Evolutionary conservation across 805 yeast species (phyloP).

Genomic region (Wickerhamomyces subpelliculosus): DNA sequence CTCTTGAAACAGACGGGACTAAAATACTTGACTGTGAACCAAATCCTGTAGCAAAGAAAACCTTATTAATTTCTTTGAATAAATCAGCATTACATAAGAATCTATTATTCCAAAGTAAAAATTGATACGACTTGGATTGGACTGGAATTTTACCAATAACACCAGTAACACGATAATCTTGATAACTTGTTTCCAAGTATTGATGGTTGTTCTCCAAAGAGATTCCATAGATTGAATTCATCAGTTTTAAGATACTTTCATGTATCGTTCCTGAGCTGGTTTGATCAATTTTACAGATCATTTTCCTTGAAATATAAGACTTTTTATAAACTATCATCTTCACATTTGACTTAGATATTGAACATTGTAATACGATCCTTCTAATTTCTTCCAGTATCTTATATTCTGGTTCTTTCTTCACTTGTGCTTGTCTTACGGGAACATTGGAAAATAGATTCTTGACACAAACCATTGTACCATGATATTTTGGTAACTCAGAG

Average conservation of each 20-base stretch:
- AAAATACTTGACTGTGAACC: conserved; percentile 9
- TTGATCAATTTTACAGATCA: neutral
- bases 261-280: conserved; percentile 7
- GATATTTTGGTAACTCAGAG: neutral
- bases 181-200: conserved; percentile 20
- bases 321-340: conserved; percentile 9
- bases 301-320: neutral
- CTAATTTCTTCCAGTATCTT: conserved; percentile 25
- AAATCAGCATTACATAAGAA: conserved; percentile 9
- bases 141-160: conserved; percentile 31
- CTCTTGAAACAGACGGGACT: conserved; percentile 9
- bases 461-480: conserved; percentile 34
- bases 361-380: conserved; percentile 22
- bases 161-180: conserved; percentile 27
- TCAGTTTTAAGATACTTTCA: conserved; percentile 9
- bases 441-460: conserved; percentile 34
- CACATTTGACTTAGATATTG: conserved; percentile 21
- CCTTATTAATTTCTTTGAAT: conserved; percentile 16
- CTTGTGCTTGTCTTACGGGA: conserved; percentile 35
- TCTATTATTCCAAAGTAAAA: conserved; percentile 38
- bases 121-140: conserved; percentile 34
- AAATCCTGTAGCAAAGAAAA: conserved; percentile 20
- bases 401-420: conserved; percentile 16
- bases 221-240: conserved; percentile 27
- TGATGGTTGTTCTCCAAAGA: conserved; percentile 19